These are phyloP conservation scores for Auxenochlorella pyrenoidosa DNA, from an alignment of 139 green algal genomes.

Conservation along the genomic window DNA sequence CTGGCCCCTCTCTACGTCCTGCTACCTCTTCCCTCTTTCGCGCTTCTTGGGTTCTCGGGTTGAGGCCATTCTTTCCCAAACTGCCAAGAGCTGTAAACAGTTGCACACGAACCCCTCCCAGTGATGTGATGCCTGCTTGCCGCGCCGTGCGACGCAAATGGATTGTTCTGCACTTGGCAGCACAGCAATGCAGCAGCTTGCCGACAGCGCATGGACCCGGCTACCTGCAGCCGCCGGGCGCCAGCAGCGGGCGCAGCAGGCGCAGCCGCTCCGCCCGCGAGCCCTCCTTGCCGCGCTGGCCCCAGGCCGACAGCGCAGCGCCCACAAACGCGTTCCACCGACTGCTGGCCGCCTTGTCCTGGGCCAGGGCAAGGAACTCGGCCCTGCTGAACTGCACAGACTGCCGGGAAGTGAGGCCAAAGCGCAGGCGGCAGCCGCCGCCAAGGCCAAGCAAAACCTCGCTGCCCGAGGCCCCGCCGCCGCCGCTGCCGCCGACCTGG, in stretches of 20 bases:
- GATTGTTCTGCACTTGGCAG: too few relatives aligned
- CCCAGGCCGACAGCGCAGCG: neutral
- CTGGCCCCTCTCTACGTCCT: too few relatives aligned
- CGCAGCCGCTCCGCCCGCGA: constrained; percentile 9
- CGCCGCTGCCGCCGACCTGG: neutral
- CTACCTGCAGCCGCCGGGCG: too few relatives aligned
- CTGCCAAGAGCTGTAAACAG: too few relatives aligned
- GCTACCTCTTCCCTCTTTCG: too few relatives aligned
- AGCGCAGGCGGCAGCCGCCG: neutral
- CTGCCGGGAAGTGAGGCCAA: neutral
- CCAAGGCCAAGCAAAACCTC: neutral
- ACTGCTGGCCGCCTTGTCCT: neutral
- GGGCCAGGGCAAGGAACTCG: neutral
- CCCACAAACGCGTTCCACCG: constrained; percentile 24
- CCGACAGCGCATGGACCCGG: too few relatives aligned
- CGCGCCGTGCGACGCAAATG: too few relatives aligned
- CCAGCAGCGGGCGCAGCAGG: constrained; percentile 20
- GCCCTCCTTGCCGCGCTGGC: neutral
- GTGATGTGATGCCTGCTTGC: too few relatives aligned
- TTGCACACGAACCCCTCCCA: too few relatives aligned
- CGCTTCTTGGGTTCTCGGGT: too few relatives aligned
- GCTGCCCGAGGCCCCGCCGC: neutral
- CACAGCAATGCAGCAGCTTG: too few relatives aligned
- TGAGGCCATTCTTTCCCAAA: too few relatives aligned
- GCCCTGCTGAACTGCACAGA: constrained; percentile 11